Base-by-base conservation (phyloP, 805 yeast species). In the Candida silvicultrix region DNA sequence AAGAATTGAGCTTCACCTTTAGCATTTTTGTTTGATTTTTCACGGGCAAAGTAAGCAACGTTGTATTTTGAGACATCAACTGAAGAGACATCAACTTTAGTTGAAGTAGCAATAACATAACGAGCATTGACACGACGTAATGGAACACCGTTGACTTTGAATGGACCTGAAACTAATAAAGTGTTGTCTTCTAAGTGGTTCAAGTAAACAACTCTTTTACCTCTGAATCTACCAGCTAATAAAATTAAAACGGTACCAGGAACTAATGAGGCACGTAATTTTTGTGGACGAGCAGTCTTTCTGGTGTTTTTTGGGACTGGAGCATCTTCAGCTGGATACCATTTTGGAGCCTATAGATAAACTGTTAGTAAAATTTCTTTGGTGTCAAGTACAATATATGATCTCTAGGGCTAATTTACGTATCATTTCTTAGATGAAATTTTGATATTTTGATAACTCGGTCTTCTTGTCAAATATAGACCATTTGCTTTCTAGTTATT, bases 131-230 rank as follows among this genome's bases (percentile, higher is more conserved):
- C 98, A 81, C 97, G 87, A 86, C 98, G 89, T 74, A 92, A 81
- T 73, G 99, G 98, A 61, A 92, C 99, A 81, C 99, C 99, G 80
- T 92, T 92, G 68, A 92, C 87, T 84, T 94, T 92, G 96, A 92
- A 94, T 68, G 99, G 99, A 71, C 99, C 99, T 53, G 97, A 78
- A 58, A 92, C 96, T 70, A 92, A 86, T 67, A 92, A 80, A 60
- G 97, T 92, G 89, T 89, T 88, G 84, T 94, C 98, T 78, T 89
- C 97, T 71, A 94, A 83, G 75, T 85, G 78, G 85, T 90, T 92
- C 73, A 92, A 84, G 86, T 85, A 86, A 56, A 92, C 97, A 66
- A 94, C 99, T 80, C 99, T 90, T 89, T 92, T 94, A 74, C 99
- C 99, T 78, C 99, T 88, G 95, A 89, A 92, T 77, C 97, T 89